Percentiles rank a stretch among this genome's conserved stretches.
These are phyloP conservation scores for Closterium sp. DNA, from an alignment of 139 green algal species.

Conservation along the genomic window DNA sequence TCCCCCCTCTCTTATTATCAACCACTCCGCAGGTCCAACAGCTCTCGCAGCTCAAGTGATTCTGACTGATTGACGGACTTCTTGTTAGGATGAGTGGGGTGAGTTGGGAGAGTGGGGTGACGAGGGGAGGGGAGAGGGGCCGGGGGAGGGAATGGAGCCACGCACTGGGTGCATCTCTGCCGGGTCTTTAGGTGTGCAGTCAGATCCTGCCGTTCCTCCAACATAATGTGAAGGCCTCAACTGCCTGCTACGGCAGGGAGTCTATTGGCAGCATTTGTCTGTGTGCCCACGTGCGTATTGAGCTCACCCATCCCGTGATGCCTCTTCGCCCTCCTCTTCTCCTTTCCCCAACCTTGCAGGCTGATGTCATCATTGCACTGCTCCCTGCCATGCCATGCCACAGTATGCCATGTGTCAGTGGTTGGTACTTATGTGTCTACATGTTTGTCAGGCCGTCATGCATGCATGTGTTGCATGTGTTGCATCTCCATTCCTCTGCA, in stretches of 20 bases:
- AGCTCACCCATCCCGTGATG: background rate
- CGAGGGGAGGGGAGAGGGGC: background rate
- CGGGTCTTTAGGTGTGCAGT: no score
- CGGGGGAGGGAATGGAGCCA: background rate
- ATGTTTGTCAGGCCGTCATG: background rate
- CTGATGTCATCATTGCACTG: background rate
- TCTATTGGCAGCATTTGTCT: background rate
- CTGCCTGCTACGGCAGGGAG: no score
- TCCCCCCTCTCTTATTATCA: no score
- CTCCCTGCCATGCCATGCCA: background rate
- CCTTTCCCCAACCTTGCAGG: background rate
- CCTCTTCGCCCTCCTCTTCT: background rate
- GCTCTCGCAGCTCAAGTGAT: background rate
- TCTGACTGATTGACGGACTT: background rate
- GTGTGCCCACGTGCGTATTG: background rate
- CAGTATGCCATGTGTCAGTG: background rate
- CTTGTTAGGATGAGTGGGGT: background rate
- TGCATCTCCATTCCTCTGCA: background rate
- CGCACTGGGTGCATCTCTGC: no score
- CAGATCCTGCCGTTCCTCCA: no score
- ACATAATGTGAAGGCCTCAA: no score
- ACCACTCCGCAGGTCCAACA: background rate
- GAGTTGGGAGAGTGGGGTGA: background rate
- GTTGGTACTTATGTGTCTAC: background rate
- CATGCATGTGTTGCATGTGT: background rate